Evolutionary conservation across 768 basidiomycete species (phyloP).

Genomic region (Boletus fagicola): DNA sequence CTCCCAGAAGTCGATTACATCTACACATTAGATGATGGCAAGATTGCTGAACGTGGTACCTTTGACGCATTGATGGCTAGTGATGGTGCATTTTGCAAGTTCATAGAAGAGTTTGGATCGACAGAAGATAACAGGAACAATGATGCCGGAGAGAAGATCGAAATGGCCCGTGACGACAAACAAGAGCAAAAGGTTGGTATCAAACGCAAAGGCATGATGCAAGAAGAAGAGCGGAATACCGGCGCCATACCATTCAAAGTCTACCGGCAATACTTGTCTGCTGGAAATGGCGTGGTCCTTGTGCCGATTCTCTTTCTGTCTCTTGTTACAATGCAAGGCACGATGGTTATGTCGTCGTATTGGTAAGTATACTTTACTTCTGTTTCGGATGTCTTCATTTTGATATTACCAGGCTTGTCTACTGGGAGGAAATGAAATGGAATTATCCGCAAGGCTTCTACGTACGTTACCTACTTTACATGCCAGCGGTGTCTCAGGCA

Average conservation of each 20-base stretch:
- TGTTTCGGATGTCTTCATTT: not conserved
- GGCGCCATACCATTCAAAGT: conserved; percentile 48
- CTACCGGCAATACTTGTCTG: conserved; percentile 55
- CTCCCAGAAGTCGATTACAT: conserved; percentile 87
- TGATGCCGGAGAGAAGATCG: conserved; percentile 35
- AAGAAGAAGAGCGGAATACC: conserved; percentile 77
- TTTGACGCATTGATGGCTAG: conserved; percentile 67
- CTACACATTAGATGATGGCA: conserved; percentile 72
- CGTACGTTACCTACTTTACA: conserved; percentile 42
- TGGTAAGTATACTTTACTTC: conserved; percentile 46
- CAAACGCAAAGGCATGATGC: conserved; percentile 65
- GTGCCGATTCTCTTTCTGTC: conserved; percentile 65
- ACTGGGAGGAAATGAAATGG: conserved; percentile 61
- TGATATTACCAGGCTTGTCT: conserved; percentile 60
- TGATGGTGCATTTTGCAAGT: conserved; percentile 66
- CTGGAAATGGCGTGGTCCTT: conserved; percentile 64
- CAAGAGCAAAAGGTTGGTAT: conserved; percentile 33
- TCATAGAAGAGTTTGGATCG: conserved; percentile 77
- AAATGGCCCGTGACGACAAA: conserved; percentile 34
- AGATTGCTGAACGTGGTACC: conserved; percentile 76
- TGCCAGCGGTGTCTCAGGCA: conserved; percentile 20
- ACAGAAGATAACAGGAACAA: conserved; percentile 47
- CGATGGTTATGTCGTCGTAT: conserved; percentile 69
- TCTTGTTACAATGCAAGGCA: conserved; percentile 63
- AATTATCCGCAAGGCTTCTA: conserved; percentile 64